Evolutionary conservation across 495 filamentous ascomycete genomes (phyloP).

Genomic region (Lasiosphaeriaceae sp.): DNA sequence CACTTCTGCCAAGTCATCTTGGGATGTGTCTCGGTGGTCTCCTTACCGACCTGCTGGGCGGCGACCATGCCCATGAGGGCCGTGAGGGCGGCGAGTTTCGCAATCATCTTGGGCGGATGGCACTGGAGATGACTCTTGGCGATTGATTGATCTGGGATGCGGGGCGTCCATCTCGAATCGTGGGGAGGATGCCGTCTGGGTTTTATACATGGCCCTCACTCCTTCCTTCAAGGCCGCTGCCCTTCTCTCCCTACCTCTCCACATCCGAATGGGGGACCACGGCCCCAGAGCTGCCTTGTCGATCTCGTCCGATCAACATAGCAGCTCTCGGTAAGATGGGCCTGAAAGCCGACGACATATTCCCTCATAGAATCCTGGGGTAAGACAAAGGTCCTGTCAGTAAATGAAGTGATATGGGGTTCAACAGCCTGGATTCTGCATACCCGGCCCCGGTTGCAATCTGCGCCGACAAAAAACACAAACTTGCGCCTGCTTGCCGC

Average conservation of each 20-base stretch:
- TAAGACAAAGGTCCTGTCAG: constrained; percentile 3
- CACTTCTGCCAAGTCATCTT: constrained; percentile 56
- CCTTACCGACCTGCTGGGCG: constrained; percentile 55
- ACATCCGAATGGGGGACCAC: constrained; percentile 5
- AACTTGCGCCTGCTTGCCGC: neutral
- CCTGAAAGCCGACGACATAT: constrained; percentile 18
- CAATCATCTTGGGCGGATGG: constrained; percentile 17
- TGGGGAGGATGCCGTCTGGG: neutral
- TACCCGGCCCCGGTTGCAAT: constrained; percentile 16
- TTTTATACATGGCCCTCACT: constrained; percentile 14
- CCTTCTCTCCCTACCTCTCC: neutral
- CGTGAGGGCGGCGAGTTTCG: constrained; percentile 24
- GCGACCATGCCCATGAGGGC: constrained; percentile 35
- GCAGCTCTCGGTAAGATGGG: constrained; percentile 17
- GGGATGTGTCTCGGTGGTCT: constrained; percentile 54
- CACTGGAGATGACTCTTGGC: constrained; percentile 5
- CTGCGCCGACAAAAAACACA: constrained; percentile 3
- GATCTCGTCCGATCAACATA: neutral
- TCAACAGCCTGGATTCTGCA: constrained; percentile 18
- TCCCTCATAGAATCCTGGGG: constrained; percentile 10
- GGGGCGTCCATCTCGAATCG: neutral
- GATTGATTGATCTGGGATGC: neutral
- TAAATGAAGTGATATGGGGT: constrained; percentile 19
- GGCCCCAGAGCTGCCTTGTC: constrained; percentile 1
- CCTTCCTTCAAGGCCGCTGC: neutral